Conservation (phyloP, 75 land plant genomes). For the Pinus albicaulis region DNA sequence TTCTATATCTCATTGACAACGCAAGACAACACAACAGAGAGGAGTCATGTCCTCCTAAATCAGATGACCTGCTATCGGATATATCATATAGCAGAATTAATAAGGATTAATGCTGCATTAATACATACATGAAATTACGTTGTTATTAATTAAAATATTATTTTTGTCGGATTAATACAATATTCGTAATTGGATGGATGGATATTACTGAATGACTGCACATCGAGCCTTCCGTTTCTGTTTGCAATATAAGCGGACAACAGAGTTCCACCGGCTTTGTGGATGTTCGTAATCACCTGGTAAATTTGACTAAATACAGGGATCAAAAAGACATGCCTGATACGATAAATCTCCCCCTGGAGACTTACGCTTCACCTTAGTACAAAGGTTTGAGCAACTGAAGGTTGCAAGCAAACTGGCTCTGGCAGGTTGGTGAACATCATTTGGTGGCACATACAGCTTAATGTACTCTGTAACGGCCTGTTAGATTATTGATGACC, state of each 20-base stretch:
- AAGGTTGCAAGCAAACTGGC: conserved; percentile 93
- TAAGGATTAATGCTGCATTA: no score
- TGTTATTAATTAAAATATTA: no score
- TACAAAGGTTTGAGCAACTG: conserved; percentile 91
- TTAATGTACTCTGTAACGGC: neutral
- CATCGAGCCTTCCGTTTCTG: conserved; percentile 96
- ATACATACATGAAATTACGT: no score
- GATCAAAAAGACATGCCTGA: conserved; percentile 97
- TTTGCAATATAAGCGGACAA: conserved; percentile 90
- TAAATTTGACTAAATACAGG: conserved; percentile 84
- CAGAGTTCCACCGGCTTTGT: conserved; percentile 92
- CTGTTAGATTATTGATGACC: neutral
- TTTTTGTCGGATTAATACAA: neutral
- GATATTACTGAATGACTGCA: conserved; percentile 84
- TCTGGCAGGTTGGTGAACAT: conserved; percentile 81
- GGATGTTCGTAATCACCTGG: conserved; percentile 84
- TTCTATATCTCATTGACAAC: no score
- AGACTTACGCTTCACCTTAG: conserved; percentile 83
- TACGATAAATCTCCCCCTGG: conserved; percentile 79
- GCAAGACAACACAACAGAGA: no score
- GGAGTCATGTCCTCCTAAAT: no score
- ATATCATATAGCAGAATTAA: no score
- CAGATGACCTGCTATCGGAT: no score
- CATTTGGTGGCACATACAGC: neutral
- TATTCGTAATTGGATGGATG: no score